Base-by-base conservation (phyloP, 1,139 yeast species). In the Taphrina populina region DNA sequence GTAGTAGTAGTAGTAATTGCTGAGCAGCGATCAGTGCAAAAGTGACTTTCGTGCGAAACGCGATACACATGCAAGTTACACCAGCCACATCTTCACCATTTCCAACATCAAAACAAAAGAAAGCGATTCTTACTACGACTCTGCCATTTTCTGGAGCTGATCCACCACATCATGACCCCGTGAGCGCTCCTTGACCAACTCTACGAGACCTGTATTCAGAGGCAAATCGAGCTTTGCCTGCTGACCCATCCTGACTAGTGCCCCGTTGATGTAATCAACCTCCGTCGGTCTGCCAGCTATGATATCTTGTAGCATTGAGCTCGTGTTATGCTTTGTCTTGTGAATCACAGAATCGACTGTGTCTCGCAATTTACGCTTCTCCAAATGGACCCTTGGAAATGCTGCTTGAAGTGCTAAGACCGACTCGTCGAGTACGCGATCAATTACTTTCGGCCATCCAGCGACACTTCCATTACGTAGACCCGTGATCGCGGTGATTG, bases 271-370 rank as follows among this genome's bases (percentile, higher is more conserved):
- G 67, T 78, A 84, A 59, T 83, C 84, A 27, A 90, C 78, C 66
- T 90, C 98, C 0, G 95, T 84, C 23, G 73, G 74, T 4, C 81
- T 75, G 54, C 80, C 72, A 61, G 76, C 73, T 44, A 79, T 68
- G 1, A 84, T 76, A 64, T 90, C 97, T 62, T 85, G 88, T 64
- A 95, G 76, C 97, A 90, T 92, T 1, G 95, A 86, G 6, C 94
- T 81, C 53, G 84, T 80, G 69, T 88, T 92, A 45, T 74, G 68
- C 0, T 78, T 75, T 21, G 83, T 76, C 33, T 64, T 49, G 58
- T 75, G 69, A 36, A 80, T 72, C 8, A 78, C 77, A 2, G 76
- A 73, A 17, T 72, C 60, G 4, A 83, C 83, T 2, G 75, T 67
- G 26, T 73, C 67, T 19, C 77, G 64, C 61, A 85, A 69, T 1